phyloP scores from a whole-genome alignment of 768 basidiomycete species.

The Lanmaoa rubissima region DNA sequence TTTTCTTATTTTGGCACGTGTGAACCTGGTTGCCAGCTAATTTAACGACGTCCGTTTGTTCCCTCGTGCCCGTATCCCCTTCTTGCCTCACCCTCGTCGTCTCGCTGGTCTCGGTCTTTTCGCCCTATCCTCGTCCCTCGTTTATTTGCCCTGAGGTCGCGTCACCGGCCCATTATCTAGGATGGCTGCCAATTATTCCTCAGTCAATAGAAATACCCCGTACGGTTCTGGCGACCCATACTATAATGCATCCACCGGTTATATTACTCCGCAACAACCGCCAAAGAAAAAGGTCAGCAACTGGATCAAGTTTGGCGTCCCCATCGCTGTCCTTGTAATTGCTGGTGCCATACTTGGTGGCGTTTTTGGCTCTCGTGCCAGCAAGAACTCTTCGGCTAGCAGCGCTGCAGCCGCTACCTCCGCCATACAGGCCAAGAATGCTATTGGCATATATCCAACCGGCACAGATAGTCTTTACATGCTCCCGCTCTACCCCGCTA shows the following conservation, averaged over 20 bases:
- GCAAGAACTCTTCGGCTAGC: constrained; percentile 36
- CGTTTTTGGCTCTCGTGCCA: constrained; percentile 66
- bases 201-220: constrained; percentile 37
- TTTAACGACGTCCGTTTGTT: not conserved
- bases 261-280: constrained; percentile 49
- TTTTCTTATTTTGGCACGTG: constrained; percentile 6
- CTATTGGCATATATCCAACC: constrained; percentile 68
- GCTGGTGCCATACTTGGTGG: constrained; percentile 73
- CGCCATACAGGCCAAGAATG: constrained; percentile 56
- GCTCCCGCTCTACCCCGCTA: constrained; percentile 85
- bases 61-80: not conserved
- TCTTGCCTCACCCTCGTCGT: constrained; percentile 5
- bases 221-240: constrained; percentile 66
- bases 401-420: constrained; percentile 41
- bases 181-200: constrained; percentile 42
- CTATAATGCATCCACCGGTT: constrained; percentile 70
- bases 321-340: constrained; percentile 61
- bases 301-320: constrained; percentile 77
- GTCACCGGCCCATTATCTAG: constrained; percentile 20
- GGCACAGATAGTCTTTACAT: constrained; percentile 77
- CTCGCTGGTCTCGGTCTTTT: constrained; percentile 12
- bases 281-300: constrained; percentile 56
- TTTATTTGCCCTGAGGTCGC: constrained; percentile 18
- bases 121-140: constrained; percentile 18
- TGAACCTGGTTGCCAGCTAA: constrained; percentile 10